These are phyloP conservation scores for Heliamphora exappendiculata DNA, from an alignment of 148 eudicot genomes.

Conservation along the genomic window DNA sequence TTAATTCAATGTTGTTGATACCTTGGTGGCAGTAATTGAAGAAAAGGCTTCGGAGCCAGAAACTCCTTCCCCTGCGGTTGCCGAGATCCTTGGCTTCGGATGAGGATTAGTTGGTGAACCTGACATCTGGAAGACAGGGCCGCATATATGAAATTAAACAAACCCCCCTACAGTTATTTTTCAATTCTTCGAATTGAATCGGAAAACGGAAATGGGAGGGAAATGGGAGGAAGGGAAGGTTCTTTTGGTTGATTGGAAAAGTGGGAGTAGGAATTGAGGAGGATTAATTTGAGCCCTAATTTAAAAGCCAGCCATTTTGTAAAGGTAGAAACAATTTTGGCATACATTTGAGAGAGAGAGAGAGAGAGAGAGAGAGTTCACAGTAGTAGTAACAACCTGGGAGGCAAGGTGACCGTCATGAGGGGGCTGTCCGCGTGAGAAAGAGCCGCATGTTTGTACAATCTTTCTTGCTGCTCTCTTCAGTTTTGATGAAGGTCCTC, in stretches of 20 bases:
- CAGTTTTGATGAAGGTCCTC: constrained; percentile 29
- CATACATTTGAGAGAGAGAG: constrained; percentile 8
- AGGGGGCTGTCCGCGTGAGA: constrained; percentile 17
- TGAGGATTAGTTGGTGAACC: constrained; percentile 9
- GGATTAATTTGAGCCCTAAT: not conserved
- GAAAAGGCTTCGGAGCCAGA: constrained; percentile 23
- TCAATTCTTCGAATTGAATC: not conserved
- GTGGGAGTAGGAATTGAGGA: not conserved
- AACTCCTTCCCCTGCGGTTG: constrained; percentile 12
- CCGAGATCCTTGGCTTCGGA: constrained; percentile 15
- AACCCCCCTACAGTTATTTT: not conserved
- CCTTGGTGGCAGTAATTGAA: constrained; percentile 30
- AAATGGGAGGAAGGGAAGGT: not conserved
- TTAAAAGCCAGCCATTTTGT: not conserved
- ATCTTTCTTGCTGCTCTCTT: constrained; percentile 29
- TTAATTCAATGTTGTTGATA: not conserved
- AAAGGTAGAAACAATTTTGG: not conserved
- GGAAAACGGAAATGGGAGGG: not conserved
- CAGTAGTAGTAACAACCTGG: not conserved
- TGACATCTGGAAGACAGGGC: constrained; percentile 9
- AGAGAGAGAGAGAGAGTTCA: constrained; percentile 10
- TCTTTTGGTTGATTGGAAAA: not conserved
- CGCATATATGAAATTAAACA: not conserved
- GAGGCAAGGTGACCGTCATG: constrained; percentile 14
- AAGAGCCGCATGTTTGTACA: constrained; percentile 33